Evolutionary conservation across 2,329 filamentous ascomycete species (phyloP), one percentile per base, ranked within the genome.

Genomic region (Zymoseptoria brevis): DNA sequence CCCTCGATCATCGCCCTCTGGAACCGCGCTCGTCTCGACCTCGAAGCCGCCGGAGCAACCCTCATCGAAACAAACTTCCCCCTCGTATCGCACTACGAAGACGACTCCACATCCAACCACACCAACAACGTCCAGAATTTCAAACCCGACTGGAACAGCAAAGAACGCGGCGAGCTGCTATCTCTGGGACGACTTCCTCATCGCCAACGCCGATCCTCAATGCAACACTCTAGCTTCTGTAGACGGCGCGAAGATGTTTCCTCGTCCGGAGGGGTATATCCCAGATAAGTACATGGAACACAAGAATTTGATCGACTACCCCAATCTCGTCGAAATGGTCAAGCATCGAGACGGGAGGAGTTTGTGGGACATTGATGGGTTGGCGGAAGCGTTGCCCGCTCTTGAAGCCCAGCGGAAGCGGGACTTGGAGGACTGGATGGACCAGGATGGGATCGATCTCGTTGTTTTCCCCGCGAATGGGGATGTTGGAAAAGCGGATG

Each of bases 101-200:
- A 77, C 41, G 72, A 74, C 56, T 69, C 70, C 0, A 22, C 65
- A 4, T 71, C 72, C 0, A 66, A 68, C 1, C 69, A 73, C 51
- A 62, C 74, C 4, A 76, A 76, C 56, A 78, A 78, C 24, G 74
- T 79, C 8, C 65, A 69, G 0, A 71, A 75, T 4, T 72, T 77
- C 29, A 76, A 77, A 1, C 70, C 74, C 1, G 72, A 76, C 57
- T 82, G 79, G 79, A 75, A 77, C 48, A 68, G 66, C 54, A 73
- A 75, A 24, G 80, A 82, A 63, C 73, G 79, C 57, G 73, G 78
- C 19, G 69, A 75, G n/a, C 70, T 82, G 1, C 77, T 81, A 78
- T 62, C 75, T 76, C 0, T 83, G 81, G 80, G 76, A 82, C 57
- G 76, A 79, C 51, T 83, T 83, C 56, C 71, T 83, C 1, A 61